These are phyloP conservation scores for Globisporangium nagaii DNA, from an alignment of 352 stramenopile genomes.

Conservation along the genomic window DNA sequence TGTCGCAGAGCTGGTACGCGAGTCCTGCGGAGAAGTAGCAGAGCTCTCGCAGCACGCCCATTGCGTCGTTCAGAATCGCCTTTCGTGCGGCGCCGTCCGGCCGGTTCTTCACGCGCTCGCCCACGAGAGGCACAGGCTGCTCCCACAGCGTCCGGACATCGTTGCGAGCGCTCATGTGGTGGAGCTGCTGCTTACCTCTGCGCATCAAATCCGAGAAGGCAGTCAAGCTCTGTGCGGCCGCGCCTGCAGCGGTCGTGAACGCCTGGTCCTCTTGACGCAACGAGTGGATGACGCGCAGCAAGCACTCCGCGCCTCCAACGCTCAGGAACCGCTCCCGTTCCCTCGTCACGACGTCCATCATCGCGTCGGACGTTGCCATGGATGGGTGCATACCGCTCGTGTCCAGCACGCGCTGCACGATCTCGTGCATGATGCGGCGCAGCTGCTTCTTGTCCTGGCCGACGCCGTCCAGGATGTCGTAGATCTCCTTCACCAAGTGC, in stretches of 20 bases:
- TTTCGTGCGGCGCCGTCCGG: slow-evolving; percentile 43
- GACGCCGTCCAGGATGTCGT: slow-evolving; percentile 46
- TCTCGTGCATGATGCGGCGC: slow-evolving; percentile 58
- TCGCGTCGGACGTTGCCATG: slow-evolving; percentile 15
- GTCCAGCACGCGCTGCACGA: slow-evolving; percentile 67
- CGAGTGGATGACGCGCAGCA: slow-evolving; percentile 66
- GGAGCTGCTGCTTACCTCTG: slow-evolving; percentile 16
- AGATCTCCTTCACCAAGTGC: slow-evolving; percentile 59
- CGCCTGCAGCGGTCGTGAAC: background rate
- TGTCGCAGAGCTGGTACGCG: slow-evolving; percentile 63
- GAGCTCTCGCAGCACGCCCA: slow-evolving; percentile 75
- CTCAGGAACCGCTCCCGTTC: slow-evolving; percentile 70
- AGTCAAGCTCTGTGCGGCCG: slow-evolving; percentile 16
- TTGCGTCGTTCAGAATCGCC: slow-evolving; percentile 65
- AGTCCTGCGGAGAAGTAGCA: slow-evolving; percentile 76
- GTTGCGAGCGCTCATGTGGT: slow-evolving; percentile 25
- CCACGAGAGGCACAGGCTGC: slow-evolving; percentile 25
- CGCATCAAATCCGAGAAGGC: slow-evolving; percentile 29
- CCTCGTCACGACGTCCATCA: slow-evolving; percentile 26
- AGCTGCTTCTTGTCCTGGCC: slow-evolving; percentile 48
- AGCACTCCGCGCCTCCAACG: slow-evolving; percentile 64
- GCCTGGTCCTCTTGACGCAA: slow-evolving; percentile 53
- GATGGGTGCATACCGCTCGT: slow-evolving; percentile 44
- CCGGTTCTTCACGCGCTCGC: slow-evolving; percentile 30
- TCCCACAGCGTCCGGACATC: slow-evolving; percentile 62